Conservation (phyloP, 306 rosid genomes). For the Trifolium pratense region DNA sequence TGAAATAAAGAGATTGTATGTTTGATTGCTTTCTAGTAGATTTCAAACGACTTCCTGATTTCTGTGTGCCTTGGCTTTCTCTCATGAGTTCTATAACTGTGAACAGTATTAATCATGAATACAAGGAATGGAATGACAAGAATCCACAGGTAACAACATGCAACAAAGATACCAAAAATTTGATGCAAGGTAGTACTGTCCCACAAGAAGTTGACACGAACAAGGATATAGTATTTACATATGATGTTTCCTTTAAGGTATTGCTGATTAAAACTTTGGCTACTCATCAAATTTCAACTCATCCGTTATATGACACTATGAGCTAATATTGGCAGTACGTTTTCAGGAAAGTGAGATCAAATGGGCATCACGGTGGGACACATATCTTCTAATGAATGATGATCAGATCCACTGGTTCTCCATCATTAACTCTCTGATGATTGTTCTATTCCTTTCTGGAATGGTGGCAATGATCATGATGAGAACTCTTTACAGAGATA, state of each 20-base stretch:
- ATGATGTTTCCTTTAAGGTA: constrained; percentile 97
- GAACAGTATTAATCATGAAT: constrained; percentile 86
- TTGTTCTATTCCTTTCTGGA: constrained; percentile 98
- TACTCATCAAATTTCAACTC: constrained; percentile 3
- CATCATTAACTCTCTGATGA: constrained; percentile 96
- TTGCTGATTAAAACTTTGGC: constrained; percentile 35
- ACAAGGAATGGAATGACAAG: constrained; percentile 84
- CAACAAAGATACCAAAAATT: constrained; percentile 87
- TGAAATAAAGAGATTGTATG: constrained; percentile 20
- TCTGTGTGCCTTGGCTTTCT: constrained; percentile 10
- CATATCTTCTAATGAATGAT: constrained; percentile 98
- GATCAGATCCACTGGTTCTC: constrained; percentile 99
- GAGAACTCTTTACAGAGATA: constrained; percentile 98
- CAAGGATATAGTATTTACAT: constrained; percentile 86
- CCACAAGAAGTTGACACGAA: constrained; percentile 89
- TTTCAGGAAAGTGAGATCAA: constrained; percentile 88
- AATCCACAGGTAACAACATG: constrained; percentile 85
- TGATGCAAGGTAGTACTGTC: constrained; percentile 81
- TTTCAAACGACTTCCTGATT: constrained; percentile 28
- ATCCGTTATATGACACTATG: constrained; percentile 22
- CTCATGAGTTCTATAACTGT: constrained; percentile 37
- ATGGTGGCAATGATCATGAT: constrained; percentile 99
- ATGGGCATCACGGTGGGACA: constrained; percentile 99
- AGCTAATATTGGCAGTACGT: constrained; percentile 25
- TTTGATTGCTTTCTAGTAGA: constrained; percentile 26